Evolutionary conservation across 805 yeast genomes (phyloP).

Genomic region (Kuraishia molischiana): DNA sequence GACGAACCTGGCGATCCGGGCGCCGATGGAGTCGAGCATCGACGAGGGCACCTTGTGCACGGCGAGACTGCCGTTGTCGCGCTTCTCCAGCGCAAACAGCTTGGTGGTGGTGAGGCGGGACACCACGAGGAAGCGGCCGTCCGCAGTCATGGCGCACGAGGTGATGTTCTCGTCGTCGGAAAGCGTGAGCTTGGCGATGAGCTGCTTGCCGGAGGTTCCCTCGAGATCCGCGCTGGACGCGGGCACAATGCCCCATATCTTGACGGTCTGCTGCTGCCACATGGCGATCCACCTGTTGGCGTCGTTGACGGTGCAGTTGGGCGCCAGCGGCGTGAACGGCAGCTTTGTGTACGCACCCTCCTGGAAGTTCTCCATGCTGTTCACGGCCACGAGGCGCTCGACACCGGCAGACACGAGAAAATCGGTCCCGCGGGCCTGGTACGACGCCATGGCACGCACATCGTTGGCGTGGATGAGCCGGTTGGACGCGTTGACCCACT

Average conservation of each 20-base stretch:
- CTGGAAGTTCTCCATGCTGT: conserved; percentile 55
- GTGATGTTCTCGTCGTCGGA: conserved; percentile 77
- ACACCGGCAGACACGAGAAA: conserved; percentile 78
- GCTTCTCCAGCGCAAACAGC: conserved; percentile 50
- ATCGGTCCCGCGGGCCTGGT: conserved; percentile 58
- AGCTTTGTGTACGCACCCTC: conserved; percentile 67
- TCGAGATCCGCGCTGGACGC: conserved; percentile 10
- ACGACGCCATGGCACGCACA: conserved; percentile 65
- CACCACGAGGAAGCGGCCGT: conserved; percentile 60
- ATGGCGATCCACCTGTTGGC: conserved; percentile 44
- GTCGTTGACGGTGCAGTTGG: conserved; percentile 27
- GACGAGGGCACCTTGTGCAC: conserved; percentile 45
- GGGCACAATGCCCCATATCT: conserved; percentile 58
- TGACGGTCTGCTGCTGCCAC: conserved; percentile 79
- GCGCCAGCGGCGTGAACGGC: conserved; percentile 41
- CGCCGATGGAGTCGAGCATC: conserved; percentile 35
- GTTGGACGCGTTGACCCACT: conserved; percentile 73
- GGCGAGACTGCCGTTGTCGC: conserved; percentile 21
- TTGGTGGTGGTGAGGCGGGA: conserved; percentile 61
- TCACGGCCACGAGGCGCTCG: conserved; percentile 59
- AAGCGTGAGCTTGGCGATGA: conserved; percentile 56
- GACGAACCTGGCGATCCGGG: conserved; percentile 40
- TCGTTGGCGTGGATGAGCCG: conserved; percentile 82
- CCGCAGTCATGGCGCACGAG: conserved; percentile 52
- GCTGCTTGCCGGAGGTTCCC: conserved; percentile 31